A percentile compares a stretch with the other conserved stretches of the same genome.
Evolutionary conservation across 805 yeast species (phyloP).

Genomic region (Saturnispora besseyi): DNA sequence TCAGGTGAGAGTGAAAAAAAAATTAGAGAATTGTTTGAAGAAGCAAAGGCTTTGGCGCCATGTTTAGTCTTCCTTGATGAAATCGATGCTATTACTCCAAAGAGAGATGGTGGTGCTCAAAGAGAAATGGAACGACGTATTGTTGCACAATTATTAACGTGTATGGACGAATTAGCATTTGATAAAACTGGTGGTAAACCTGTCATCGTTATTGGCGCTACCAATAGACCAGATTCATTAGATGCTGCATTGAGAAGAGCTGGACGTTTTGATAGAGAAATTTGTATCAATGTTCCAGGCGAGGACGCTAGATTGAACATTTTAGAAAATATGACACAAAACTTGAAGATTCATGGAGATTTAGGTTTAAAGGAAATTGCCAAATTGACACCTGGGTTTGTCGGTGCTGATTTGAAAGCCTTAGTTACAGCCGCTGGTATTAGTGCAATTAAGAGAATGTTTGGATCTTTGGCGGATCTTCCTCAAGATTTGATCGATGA

Average conservation of each 20-base stretch:
- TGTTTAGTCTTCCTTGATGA: slow-evolving; percentile 91
- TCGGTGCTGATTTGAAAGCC: slow-evolving; percentile 94
- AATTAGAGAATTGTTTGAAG: slow-evolving; percentile 85
- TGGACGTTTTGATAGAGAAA: slow-evolving; percentile 93
- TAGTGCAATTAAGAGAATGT: slow-evolving; percentile 86
- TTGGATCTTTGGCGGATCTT: slow-evolving; percentile 44
- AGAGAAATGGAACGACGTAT: slow-evolving; percentile 97
- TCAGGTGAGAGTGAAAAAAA: slow-evolving; percentile 98
- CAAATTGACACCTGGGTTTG: slow-evolving; percentile 92
- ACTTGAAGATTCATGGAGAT: slow-evolving; percentile 56
- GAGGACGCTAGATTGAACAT: slow-evolving; percentile 74
- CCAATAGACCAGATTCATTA: slow-evolving; percentile 90
- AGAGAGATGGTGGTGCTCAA: slow-evolving; percentile 97
- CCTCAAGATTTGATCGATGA: slow-evolving; percentile 25
- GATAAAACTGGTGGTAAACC: slow-evolving; percentile 90
- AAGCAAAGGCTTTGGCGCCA: slow-evolving; percentile 84
- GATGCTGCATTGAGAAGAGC: slow-evolving; percentile 95
- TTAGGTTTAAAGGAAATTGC: slow-evolving; percentile 71
- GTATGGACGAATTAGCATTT: slow-evolving; percentile 85
- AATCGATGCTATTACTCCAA: slow-evolving; percentile 96
- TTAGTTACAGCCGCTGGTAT: slow-evolving; percentile 93
- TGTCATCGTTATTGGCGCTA: slow-evolving; percentile 90
- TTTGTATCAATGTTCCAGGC: slow-evolving; percentile 89
- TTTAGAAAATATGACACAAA: slow-evolving; percentile 60
- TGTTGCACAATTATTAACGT: slow-evolving; percentile 88